phyloP scores from a whole-genome alignment of 1,284 basidiomycete species.

The Boletellus deceptivus region DNA sequence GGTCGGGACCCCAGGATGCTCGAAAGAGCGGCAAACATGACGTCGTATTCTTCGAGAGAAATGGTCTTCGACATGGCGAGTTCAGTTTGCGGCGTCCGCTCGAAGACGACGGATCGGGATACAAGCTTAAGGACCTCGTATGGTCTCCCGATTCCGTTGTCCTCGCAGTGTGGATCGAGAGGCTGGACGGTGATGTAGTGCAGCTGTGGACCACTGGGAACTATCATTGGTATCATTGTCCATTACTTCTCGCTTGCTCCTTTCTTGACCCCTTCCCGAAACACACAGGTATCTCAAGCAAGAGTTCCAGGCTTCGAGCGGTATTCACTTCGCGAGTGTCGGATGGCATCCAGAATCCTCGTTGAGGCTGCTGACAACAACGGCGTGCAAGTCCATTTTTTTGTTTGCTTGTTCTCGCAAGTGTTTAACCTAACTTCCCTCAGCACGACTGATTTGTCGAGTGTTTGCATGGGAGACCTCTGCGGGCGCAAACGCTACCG shows the following conservation, averaged over 20 bases:
- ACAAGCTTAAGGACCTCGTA: slow-evolving; percentile 69
- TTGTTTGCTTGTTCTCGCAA: neutral
- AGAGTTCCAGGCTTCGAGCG: slow-evolving; percentile 62
- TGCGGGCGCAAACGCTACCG: slow-evolving; percentile 75
- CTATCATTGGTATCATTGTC: slow-evolving; percentile 80
- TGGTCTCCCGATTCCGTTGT: slow-evolving; percentile 93
- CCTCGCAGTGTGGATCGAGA: slow-evolving; percentile 82
- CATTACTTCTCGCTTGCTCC: neutral
- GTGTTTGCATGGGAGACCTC: slow-evolving; percentile 80
- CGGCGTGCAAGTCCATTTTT: slow-evolving; percentile 49
- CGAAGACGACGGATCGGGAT: slow-evolving; percentile 49
- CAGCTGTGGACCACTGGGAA: slow-evolving; percentile 96
- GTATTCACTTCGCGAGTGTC: slow-evolving; percentile 63
- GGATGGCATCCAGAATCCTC: slow-evolving; percentile 88
- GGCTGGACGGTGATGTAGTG: slow-evolving; percentile 73
- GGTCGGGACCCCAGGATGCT: slow-evolving; percentile 65
- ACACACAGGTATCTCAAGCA: slow-evolving; percentile 83
- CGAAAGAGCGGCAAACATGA: slow-evolving; percentile 76
- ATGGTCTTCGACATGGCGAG: slow-evolving; percentile 90
- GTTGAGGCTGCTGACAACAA: slow-evolving; percentile 67
- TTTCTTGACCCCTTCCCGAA: slow-evolving; percentile 10
- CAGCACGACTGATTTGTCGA: slow-evolving; percentile 60
- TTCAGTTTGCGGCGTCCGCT: slow-evolving; percentile 64
- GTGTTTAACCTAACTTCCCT: slow-evolving; percentile 1
- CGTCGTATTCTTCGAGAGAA: slow-evolving; percentile 93